phyloP scores from a whole-genome alignment of 164 flowering plant genomes.

The Vitis labrusca region DNA sequence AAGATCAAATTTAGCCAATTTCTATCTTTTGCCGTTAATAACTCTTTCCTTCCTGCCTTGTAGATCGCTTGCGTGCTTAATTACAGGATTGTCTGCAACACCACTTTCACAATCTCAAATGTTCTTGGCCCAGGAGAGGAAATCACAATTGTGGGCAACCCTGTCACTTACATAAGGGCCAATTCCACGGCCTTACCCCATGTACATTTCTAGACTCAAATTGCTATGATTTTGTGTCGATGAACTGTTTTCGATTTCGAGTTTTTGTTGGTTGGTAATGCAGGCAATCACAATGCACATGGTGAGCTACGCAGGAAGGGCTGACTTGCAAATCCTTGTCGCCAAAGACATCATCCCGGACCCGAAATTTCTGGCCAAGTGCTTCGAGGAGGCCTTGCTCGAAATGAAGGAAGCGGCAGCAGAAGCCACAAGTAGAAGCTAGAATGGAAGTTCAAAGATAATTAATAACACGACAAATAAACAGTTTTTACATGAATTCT shows the following conservation, averaged over 20 bases:
- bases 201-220: slow-evolving; percentile 24
- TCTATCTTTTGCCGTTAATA: not conserved
- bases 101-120: slow-evolving; percentile 75
- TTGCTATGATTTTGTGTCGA: not conserved
- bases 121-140: slow-evolving; percentile 70
- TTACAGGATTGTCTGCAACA: slow-evolving; percentile 59
- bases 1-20: not conserved
- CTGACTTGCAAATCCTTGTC: slow-evolving; percentile 73
- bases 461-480: too few species aligned
- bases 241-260: not conserved
- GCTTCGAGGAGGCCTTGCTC: slow-evolving; percentile 74
- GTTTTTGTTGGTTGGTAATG: slow-evolving; percentile 7
- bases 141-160: slow-evolving; percentile 57
- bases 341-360: slow-evolving; percentile 86
- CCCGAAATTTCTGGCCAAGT: slow-evolving; percentile 68
- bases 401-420: slow-evolving; percentile 66
- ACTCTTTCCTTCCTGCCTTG: not conserved
- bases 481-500: too few species aligned
- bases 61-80: slow-evolving; percentile 57
- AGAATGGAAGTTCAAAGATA: too few species aligned
- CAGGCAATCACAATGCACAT: slow-evolving; percentile 87
- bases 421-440: not conserved
- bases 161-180: slow-evolving; percentile 48
- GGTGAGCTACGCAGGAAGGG: slow-evolving; percentile 82
- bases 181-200: slow-evolving; percentile 54